Base-by-base conservation (phyloP, 768 basidiomycete genomes). In the Dioszegia crocea region DNA sequence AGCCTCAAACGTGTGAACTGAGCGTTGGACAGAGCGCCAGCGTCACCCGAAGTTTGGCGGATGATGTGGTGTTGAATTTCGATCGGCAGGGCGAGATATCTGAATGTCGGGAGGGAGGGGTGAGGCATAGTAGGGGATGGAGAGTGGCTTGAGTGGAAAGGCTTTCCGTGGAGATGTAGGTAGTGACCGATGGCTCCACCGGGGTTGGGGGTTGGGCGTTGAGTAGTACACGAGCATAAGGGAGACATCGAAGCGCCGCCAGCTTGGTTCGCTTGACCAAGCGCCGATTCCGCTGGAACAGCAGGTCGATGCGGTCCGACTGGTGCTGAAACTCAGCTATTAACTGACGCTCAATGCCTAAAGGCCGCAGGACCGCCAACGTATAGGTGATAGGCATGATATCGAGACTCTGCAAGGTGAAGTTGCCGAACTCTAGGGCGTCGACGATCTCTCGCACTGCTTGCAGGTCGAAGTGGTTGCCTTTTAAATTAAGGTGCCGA, bases 1-100 rank as follows among this genome's bases (percentile, higher is more conserved):
- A 9, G 47, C 12, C 61, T 14, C 14, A 71, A 23, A 21, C 60
- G 19, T 1, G 49, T 45, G 46, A 59, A 68, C 55, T 71, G 70
- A n/a, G 36, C n/a, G 19, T 66, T 60, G n/a, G 51, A 58, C n/a
- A 71, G 60, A 17, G 70, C 70, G 5, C 17, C 27, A 1, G 60
- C n/a, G 47, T 71, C 70, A 4, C 44, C 46, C 4, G 59, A 61
- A 12, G 54, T 38, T 53, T 68, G 62, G 21, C 59, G 43, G 3
- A 66, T 39, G 26, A 71, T 63, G 5, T 60, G 56, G 27, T 66
- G 57, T 3, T 68, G 17, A 5, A 71, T 56, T 39, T 71, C 70
- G 44, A 45, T 45, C n/a, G 70, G 70, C 9, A 71, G 51, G 6
- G 64, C 64, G 23, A 71, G 24, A 9, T 68, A 4, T n/a, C 47